Evolutionary conservation across 805 yeast species (phyloP), one percentile per base, ranked within the genome.

Genomic region (Ogataea allantospora): DNA sequence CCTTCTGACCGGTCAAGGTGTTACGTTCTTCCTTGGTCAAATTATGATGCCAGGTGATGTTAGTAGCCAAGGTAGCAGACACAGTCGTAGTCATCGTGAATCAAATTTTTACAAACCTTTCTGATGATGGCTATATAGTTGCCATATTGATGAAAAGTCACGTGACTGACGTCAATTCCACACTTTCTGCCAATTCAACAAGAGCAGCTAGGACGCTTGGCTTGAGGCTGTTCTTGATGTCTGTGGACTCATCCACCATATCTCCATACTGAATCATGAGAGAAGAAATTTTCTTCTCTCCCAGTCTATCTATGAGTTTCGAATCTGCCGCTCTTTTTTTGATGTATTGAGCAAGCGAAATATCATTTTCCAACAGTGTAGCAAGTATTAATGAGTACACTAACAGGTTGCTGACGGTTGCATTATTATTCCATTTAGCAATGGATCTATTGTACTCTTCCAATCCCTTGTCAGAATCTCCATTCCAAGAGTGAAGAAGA

Each of bases 41-140:
- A 57, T 93, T 91, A 51, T 78, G 79, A 68, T 91, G 97, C 97
- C 98, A 91, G 49, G 97, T 88, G 63, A 91, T 88, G 60, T 91
- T 91, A 27, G 96, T 82, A 49, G 96, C 23, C 9, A 21, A 21
- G 11, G 8, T 21, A n/a, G 23, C 11, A 21, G n/a, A 93, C 97
- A 89, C 89, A 50, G 43, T 91, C 27, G 96, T 81, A 49, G 96
- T 93, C 97, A 91, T 91, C 51, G 41, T 52, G 12, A 21, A 16
- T 21, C 27, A 19, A 29, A 16, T 20, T 22, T 29, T 34, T 28
- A 15, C 27, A 27, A 22, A 27, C 18, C 16, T n/a, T 18, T 12
- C 15, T 14, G 11, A 13, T 17, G 12, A 14, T 19, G 15, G 21
- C 14, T 14, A 15, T 30, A 16, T n/a, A 15, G n/a, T 11, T 21